A percentile compares a stretch with the other conserved stretches of the same genome.
phyloP scores from a whole-genome alignment of 441 rosid genomes.

The Adansonia rubrostipa region DNA sequence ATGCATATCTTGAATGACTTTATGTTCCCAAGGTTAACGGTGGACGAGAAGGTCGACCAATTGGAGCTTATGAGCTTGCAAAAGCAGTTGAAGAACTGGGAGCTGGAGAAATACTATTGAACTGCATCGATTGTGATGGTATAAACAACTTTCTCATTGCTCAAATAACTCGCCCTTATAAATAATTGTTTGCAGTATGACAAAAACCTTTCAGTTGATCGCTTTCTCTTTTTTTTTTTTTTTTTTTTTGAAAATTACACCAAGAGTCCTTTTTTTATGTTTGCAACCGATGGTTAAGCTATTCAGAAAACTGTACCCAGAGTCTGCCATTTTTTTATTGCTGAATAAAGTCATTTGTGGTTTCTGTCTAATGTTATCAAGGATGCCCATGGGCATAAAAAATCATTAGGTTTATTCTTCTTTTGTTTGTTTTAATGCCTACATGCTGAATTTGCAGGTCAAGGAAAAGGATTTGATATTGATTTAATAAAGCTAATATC shows the following conservation, averaged over 20 bases:
- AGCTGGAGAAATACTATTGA: constrained; percentile 93
- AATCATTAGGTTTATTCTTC: constrained; percentile 14
- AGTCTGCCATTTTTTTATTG: constrained; percentile 10
- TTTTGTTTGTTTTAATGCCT: background rate
- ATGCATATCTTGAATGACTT: constrained; percentile 17
- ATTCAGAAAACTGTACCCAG: background rate
- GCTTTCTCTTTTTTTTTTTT: background rate
- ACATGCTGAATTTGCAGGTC: constrained; percentile 59
- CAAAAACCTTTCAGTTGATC: background rate
- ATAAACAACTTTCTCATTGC: background rate
- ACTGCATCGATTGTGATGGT: constrained; percentile 98
- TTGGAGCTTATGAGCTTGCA: constrained; percentile 98
- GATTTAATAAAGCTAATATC: constrained; percentile 79
- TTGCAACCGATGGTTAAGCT: background rate
- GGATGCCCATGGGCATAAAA: background rate
- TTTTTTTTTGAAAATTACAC: background rate
- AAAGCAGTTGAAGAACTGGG: constrained; percentile 94
- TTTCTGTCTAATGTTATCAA: background rate
- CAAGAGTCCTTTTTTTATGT: background rate
- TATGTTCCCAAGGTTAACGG: constrained; percentile 70
- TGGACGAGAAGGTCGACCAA: constrained; percentile 95
- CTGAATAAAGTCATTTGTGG: background rate
- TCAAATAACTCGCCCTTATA: constrained; percentile 1
- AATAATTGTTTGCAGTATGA: background rate
- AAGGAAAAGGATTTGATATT: constrained; percentile 89